Base-by-base conservation (phyloP, 2,329 filamentous ascomycete genomes). In the Claviceps digitariae region DNA sequence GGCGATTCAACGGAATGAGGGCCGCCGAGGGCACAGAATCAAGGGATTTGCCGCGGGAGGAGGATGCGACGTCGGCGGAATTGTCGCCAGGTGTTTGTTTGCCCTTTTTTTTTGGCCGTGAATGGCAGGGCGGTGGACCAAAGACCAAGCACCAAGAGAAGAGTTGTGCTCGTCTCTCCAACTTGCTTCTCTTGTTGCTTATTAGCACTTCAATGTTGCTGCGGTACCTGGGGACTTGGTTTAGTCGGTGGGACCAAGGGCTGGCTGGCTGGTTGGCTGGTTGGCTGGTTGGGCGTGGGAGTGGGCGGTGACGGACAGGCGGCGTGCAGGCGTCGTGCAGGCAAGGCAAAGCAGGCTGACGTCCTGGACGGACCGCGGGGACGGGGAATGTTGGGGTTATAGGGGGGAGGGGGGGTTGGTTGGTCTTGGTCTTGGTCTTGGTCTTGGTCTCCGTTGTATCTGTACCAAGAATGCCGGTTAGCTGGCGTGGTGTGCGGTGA, bases 1-100 rank as follows among this genome's bases (percentile, higher is more conserved):
- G 38, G 46, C 34, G 15, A 47, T 36, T n/a, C 23, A 36, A 25
- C 8, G 31, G n/a, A 23, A 31, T 17, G 48, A 44, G 21, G 27
- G 47, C 47, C 47, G 44, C 43, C 15, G 48, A 36, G 51, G 50
- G 49, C 46, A 41, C 47, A n/a, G 21, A 45, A 21, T 23, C 21
- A 38, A 40, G 45, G 50, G 50, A 40, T 46, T 38, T 34, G 45
- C 23, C 34, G 25, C 50, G 50, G 36, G 46, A 52, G 47, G 53
- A 31, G 43, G 48, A 52, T 56, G 54, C 52, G 56, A 57, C 56
- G 54, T 54, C 48, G 51, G 51, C 51, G 50, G 41, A 55, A 48
- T 52, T 51, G 50, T 49, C 50, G 50, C 50, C 50, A 55, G 45
- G 50, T 50, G 41, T 55, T 55, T 55, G 40, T 17, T 27, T n/a